Evolutionary conservation across 192 early-diverging fungal genomes (phyloP).

Genomic region (Radiomyces spectabilis): DNA sequence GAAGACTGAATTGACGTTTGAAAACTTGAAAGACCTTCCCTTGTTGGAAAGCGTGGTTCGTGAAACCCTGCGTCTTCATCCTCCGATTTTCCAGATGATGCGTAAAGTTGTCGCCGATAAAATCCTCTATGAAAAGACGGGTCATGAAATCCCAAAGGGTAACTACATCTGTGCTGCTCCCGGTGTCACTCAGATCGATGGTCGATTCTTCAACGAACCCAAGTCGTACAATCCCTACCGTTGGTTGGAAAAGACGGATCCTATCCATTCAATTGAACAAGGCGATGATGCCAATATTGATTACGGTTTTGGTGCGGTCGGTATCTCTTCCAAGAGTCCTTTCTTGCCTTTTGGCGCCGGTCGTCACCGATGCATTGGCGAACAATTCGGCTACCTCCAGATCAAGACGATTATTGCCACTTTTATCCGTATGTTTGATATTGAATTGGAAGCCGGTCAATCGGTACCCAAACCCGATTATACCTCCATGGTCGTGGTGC

Average conservation of each 20-base stretch:
- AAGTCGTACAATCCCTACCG: conserved; percentile 74
- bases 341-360: conserved; percentile 97
- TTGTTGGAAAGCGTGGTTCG: conserved; percentile 79
- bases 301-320: conserved; percentile 71
- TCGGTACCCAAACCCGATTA: conserved; percentile 81
- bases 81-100: conserved; percentile 91
- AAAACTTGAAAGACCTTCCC: conserved; percentile 66
- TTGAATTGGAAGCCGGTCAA: conserved; percentile 52
- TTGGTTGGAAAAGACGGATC: conserved; percentile 56
- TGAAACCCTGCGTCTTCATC: conserved; percentile 88
- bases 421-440: conserved; percentile 73
- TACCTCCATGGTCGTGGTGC: conserved; percentile 89
- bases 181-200: conserved; percentile 75
- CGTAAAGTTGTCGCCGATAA: conserved; percentile 79
- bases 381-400: conserved; percentile 92
- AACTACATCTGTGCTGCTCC: conserved; percentile 82
- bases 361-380: conserved; percentile 98
- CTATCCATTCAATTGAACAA: conserved; percentile 44
- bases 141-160: conserved; percentile 83
- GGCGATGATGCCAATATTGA: conserved; percentile 50
- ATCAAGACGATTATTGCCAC: conserved; percentile 88
- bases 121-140: conserved; percentile 61
- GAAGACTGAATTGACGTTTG: conserved; percentile 55
- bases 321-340: conserved; percentile 61
- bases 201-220: conserved; percentile 73